These are phyloP conservation scores for Tolypocladium tundrense DNA, from an alignment of 2,329 filamentous ascomycete genomes.

Conservation along the genomic window DNA sequence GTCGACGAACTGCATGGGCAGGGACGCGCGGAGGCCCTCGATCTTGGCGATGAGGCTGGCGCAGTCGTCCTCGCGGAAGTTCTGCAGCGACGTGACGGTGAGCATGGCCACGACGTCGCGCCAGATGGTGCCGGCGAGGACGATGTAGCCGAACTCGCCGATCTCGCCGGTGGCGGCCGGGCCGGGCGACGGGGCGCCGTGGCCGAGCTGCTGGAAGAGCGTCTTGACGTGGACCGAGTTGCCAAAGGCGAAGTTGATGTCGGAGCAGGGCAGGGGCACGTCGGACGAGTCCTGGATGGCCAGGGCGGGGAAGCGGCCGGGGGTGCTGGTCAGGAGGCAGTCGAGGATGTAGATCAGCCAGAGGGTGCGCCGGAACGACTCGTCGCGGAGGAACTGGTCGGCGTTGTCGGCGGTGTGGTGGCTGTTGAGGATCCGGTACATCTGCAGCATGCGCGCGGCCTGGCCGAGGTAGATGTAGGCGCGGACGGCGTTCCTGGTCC, in stretches of 20 bases:
- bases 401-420: constrained; percentile 39
- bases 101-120: constrained; percentile 53
- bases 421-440: constrained; percentile 49
- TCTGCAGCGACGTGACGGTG: constrained; percentile 39
- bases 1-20: constrained; percentile 50
- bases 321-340: constrained; percentile 51
- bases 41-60: constrained; percentile 41
- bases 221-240: constrained; percentile 50
- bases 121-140: constrained; percentile 50
- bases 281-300: constrained; percentile 44
- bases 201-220: constrained; percentile 31
- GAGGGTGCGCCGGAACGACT: constrained; percentile 49
- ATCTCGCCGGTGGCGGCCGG: constrained; percentile 37
- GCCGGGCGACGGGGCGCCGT: constrained; percentile 22
- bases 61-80: constrained; percentile 45
- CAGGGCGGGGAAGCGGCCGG: constrained; percentile 47
- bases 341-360: constrained; percentile 56
- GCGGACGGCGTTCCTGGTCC: constrained; percentile 48
- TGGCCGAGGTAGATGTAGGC: constrained; percentile 55
- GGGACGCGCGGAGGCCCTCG: constrained; percentile 40
- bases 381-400: constrained; percentile 51
- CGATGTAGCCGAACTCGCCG: constrained; percentile 52
- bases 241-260: constrained; percentile 54
- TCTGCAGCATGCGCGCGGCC: constrained; percentile 54
- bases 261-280: constrained; percentile 47